phyloP scores from a whole-genome alignment of 495 filamentous ascomycete genomes.

The Talaromyces proteolyticus region DNA sequence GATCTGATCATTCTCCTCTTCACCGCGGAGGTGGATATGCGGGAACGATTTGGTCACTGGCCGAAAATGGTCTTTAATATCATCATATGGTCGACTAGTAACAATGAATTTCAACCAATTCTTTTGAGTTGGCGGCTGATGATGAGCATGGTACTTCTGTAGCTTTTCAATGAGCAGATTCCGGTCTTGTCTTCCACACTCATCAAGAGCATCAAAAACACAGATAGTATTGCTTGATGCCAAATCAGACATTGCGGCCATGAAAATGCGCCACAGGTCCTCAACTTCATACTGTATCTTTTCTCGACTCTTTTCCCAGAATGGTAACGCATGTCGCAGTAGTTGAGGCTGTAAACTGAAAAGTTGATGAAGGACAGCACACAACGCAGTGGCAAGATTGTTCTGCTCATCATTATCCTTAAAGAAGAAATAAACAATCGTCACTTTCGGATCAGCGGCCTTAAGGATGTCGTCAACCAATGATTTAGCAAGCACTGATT shows the following conservation, averaged over 20 bases:
- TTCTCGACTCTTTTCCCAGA: conserved; percentile 8
- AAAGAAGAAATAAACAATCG: conserved; percentile 29
- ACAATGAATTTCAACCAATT: conserved; percentile 20
- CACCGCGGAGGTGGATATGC: conserved; percentile 13
- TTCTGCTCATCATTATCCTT: conserved; percentile 22
- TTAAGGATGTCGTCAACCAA: conserved; percentile 22
- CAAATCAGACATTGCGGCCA: conserved; percentile 9
- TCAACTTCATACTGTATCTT: conserved; percentile 9
- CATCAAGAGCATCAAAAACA: conserved; percentile 38
- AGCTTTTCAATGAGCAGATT: conserved; percentile 12
- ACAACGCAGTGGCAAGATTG: conserved; percentile 17
- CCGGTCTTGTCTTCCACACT: conserved; percentile 19
- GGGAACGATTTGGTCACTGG: conserved; percentile 7
- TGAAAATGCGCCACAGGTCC: conserved; percentile 23
- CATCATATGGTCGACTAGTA: conserved; percentile 22
- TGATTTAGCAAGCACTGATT: conserved; percentile 28
- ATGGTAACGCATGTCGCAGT: conserved; percentile 15
- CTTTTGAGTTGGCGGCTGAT: neutral
- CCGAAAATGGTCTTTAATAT: conserved; percentile 12
- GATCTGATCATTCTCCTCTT: conserved; percentile 20
- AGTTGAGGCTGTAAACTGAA: conserved; percentile 15
- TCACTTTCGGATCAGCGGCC: neutral
- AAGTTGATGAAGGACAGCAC: conserved; percentile 26
- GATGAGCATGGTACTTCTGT: conserved; percentile 15
- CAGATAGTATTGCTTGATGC: conserved; percentile 19